A percentile compares a stretch with the other conserved stretches of the same genome.
These are phyloP conservation scores for Erodium texanum DNA, from an alignment of 441 rosid species.

Conservation along the genomic window DNA sequence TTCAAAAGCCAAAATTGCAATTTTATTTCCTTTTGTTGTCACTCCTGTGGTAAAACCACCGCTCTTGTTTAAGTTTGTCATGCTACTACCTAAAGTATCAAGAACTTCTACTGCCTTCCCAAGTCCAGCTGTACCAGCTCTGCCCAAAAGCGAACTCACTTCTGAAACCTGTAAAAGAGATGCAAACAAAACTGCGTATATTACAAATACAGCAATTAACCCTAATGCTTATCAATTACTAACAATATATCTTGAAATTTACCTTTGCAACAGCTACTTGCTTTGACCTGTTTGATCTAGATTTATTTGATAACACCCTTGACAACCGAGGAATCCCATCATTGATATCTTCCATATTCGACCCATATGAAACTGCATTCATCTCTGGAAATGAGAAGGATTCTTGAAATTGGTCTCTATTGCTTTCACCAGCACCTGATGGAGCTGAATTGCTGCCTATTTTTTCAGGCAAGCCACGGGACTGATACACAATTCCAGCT, in stretches of 20 bases:
- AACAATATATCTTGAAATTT: slow-evolving; percentile 7
- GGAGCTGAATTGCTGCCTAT: slow-evolving; percentile 28
- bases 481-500: slow-evolving; percentile 35
- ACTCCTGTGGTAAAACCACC: slow-evolving; percentile 77
- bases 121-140: slow-evolving; percentile 78
- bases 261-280: slow-evolving; percentile 86
- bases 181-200: background rate
- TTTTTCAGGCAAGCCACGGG: slow-evolving; percentile 37
- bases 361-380: slow-evolving; percentile 29
- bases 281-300: slow-evolving; percentile 71
- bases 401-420: slow-evolving; percentile 37
- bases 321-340: slow-evolving; percentile 78
- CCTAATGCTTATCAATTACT: background rate
- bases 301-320: slow-evolving; percentile 53
- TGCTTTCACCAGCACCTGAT: slow-evolving; percentile 36
- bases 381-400: slow-evolving; percentile 47
- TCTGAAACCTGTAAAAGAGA: slow-evolving; percentile 61
- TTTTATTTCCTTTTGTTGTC: slow-evolving; percentile 72
- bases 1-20: slow-evolving; percentile 82
- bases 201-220: background rate
- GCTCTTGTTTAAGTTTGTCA: slow-evolving; percentile 62
- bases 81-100: slow-evolving; percentile 92
- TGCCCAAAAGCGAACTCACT: slow-evolving; percentile 71
- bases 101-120: slow-evolving; percentile 89
- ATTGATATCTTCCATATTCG: slow-evolving; percentile 37